These are phyloP conservation scores for Monosporascus sp. DNA, from an alignment of 2,329 filamentous ascomycete species.

Conservation along the genomic window DNA sequence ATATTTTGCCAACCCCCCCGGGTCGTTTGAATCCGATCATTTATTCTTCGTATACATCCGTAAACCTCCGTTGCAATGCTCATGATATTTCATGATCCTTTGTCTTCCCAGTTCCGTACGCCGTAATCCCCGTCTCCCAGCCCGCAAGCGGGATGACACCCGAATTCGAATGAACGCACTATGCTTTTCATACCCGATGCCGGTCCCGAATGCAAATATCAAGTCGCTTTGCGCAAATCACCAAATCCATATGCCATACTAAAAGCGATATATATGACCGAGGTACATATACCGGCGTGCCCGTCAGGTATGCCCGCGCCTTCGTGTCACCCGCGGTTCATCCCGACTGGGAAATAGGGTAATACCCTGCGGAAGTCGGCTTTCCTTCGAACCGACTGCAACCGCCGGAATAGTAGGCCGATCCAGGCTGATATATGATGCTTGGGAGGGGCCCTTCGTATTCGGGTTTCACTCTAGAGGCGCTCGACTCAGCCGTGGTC, in stretches of 20 bases:
- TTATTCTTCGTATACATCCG: not conserved
- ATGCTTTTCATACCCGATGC: slow-evolving; percentile 22
- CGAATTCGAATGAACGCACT: slow-evolving; percentile 15
- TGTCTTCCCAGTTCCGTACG: slow-evolving; percentile 18
- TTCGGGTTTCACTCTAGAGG: slow-evolving; percentile 45
- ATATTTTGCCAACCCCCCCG: not conserved
- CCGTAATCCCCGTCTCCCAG: slow-evolving; percentile 14
- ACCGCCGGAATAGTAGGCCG: slow-evolving; percentile 33
- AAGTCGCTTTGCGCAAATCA: slow-evolving; percentile 11
- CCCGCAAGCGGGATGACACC: slow-evolving; percentile 10
- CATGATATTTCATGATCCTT: slow-evolving; percentile 11
- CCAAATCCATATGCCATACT: slow-evolving; percentile 7
- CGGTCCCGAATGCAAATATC: slow-evolving; percentile 15
- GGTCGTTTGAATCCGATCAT: not conserved
- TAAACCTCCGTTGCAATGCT: slow-evolving; percentile 12
- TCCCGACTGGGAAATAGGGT: slow-evolving; percentile 45
- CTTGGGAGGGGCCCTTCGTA: slow-evolving; percentile 42
- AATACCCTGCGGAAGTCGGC: slow-evolving; percentile 45
- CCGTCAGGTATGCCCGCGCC: not conserved
- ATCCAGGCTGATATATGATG: slow-evolving; percentile 41
- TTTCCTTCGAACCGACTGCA: slow-evolving; percentile 52
- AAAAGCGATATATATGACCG: slow-evolving; percentile 8
- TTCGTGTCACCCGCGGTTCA: slow-evolving; percentile 26
- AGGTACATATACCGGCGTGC: slow-evolving; percentile 4
- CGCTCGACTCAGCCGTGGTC: slow-evolving; percentile 25